Evolutionary conservation across 306 rosid species (phyloP).

Genomic region (Begonia fuchsioides): DNA sequence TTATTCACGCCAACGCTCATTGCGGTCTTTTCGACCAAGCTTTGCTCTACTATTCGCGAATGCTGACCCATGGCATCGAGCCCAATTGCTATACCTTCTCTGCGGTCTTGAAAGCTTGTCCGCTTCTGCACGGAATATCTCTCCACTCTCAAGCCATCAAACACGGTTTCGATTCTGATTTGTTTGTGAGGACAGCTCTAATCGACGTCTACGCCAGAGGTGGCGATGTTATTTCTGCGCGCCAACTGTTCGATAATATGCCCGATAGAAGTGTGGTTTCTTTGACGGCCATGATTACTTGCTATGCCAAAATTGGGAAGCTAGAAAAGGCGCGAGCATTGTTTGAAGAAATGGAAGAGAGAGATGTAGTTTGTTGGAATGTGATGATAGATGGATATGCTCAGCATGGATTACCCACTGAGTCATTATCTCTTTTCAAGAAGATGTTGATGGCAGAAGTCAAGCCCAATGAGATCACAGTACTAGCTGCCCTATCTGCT

Average conservation of each 20-base stretch:
- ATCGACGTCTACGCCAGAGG: conserved; percentile 49
- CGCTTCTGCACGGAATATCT: conserved; percentile 18
- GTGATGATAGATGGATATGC: conserved; percentile 75
- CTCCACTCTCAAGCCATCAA: conserved; percentile 49
- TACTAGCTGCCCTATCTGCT: conserved; percentile 50
- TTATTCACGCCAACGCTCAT: conserved; percentile 50
- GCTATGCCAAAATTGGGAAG: conserved; percentile 44
- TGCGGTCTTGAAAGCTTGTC: conserved; percentile 29
- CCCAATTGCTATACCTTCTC: conserved; percentile 73
- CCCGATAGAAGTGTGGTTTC: conserved; percentile 52
- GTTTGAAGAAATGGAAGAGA: conserved; percentile 37
- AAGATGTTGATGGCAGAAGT: conserved; percentile 36
- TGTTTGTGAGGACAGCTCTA: conserved; percentile 48
- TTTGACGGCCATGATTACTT: conserved; percentile 48
- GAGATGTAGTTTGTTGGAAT: conserved; percentile 72
- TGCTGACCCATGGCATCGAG: conserved; percentile 31
- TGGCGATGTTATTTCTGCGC: conserved; percentile 37
- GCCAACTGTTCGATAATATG: conserved; percentile 54
- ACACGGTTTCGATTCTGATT: conserved; percentile 23
- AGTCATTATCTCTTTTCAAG: conserved; percentile 45
- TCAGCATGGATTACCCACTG: conserved; percentile 49
- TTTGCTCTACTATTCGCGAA: conserved; percentile 31
- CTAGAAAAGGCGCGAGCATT: conserved; percentile 35
- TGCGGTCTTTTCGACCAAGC: conserved; percentile 31
- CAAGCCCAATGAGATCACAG: conserved; percentile 50